Evolutionary conservation across 306 rosid genomes (phyloP), one percentile per base, ranked within the genome.

Genomic region (Chamaecrista fasciculata): DNA sequence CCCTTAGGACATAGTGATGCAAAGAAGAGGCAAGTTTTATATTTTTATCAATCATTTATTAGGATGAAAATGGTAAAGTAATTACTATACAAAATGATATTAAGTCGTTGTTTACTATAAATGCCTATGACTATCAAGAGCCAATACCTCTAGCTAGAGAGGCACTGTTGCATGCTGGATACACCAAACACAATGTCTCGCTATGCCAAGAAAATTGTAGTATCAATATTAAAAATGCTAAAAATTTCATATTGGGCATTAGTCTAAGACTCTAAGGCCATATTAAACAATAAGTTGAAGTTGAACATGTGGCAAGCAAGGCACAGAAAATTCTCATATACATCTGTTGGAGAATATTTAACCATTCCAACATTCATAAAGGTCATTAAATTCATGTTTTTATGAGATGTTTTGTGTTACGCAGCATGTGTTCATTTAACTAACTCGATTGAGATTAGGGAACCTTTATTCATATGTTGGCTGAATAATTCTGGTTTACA

Each of bases 11-110:
- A 10, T 60, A 44, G 29, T 31, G 23, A 52, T 23, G 66, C 29
- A 55, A 33, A 66, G 37, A 53, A 62, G 53, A 57, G n/a, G 44
- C 2, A 16, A 62, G 8, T 31, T 6, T 9, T 18, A 15, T 15
- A n/a, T 51, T 76, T 62, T 36, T 40, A 50, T 28, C 66, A 23
- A 69, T 19, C 59, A 23, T 62, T 62, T 61, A 33, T 70, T n/a
- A 39, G 34, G 60, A 44, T 3, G 43, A 47, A 37, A 20, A 21
- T 62, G 23, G 34, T 7, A 40, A 77, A 61, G 6, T 77, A 53
- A 62, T 50, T 51, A 20, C 6, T 33, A n/a, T 42, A n/a, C 14
- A 69, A 47, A 55, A 60, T 14, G 40, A 21, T 23, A 46, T 52
- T 66, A 11, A 21, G 48, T 48, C 39, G 51, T 51, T 29, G 64